Evolutionary conservation across 495 filamentous ascomycete species (phyloP).

Genomic region (Lasiosphaeria miniovina): DNA sequence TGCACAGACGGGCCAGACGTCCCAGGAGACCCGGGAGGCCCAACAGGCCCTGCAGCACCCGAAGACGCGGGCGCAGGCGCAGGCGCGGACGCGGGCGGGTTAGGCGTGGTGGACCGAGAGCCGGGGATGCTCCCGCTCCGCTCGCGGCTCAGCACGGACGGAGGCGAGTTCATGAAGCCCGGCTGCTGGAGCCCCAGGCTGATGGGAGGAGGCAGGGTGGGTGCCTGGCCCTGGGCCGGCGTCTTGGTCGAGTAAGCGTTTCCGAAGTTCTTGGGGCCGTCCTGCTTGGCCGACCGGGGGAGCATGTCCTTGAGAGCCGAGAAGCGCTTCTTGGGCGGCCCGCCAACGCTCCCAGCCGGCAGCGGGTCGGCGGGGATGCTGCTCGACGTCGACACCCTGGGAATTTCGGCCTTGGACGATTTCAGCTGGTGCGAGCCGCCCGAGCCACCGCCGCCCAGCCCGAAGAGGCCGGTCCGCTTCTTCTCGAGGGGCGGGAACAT

Average conservation of each 20-base stretch:
- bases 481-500: slow-evolving; percentile 13
- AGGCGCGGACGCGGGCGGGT: neutral
- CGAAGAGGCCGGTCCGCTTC: slow-evolving; percentile 23
- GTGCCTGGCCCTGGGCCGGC: slow-evolving; percentile 13
- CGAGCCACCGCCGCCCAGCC: slow-evolving; percentile 11
- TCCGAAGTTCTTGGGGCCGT: slow-evolving; percentile 1
- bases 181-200: slow-evolving; percentile 1
- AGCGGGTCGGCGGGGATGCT: slow-evolving; percentile 8
- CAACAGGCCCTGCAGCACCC: too few species aligned
- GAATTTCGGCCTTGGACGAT: slow-evolving; percentile 9
- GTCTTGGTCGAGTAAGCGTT: slow-evolving; percentile 9
- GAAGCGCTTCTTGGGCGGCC: slow-evolving; percentile 32
- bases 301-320: slow-evolving; percentile 31
- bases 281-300: slow-evolving; percentile 6
- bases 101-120: neutral
- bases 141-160: slow-evolving; percentile 8
- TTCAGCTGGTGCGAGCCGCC: slow-evolving; percentile 3
- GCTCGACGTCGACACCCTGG: slow-evolving; percentile 23
- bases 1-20: too few species aligned
- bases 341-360: slow-evolving; percentile 14
- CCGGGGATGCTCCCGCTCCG: slow-evolving; percentile 15
- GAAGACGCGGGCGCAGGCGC: neutral
- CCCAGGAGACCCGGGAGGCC: too few species aligned
- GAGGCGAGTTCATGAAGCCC: neutral
- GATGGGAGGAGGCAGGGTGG: slow-evolving; percentile 7